phyloP scores from a whole-genome alignment of 179 eudicot genomes.

The Dionaea muscipula region DNA sequence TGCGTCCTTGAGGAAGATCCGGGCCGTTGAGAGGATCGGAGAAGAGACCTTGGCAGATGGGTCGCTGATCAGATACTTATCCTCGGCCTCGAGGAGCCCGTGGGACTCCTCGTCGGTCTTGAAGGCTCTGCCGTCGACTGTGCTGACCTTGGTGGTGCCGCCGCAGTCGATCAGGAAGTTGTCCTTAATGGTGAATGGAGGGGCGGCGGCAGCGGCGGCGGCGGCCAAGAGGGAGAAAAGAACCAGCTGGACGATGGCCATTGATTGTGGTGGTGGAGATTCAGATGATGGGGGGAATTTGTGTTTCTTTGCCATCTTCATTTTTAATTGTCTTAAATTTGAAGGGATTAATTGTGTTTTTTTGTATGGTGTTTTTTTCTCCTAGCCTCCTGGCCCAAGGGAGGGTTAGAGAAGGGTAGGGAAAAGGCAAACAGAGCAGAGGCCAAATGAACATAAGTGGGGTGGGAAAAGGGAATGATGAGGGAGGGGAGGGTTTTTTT shows the following conservation, averaged over 20 bases:
- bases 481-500: neutral
- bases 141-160: slow-evolving; percentile 21
- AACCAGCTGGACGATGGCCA: slow-evolving; percentile 5
- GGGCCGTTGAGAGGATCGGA: slow-evolving; percentile 45
- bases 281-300: slow-evolving; percentile 10
- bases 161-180: slow-evolving; percentile 29
- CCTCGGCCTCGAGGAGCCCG: slow-evolving; percentile 24
- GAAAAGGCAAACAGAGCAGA: slow-evolving; percentile 4
- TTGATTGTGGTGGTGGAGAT: too few relatives aligned
- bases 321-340: neutral
- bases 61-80: slow-evolving; percentile 29
- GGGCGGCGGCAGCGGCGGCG: slow-evolving; percentile 6
- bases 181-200: slow-evolving; percentile 24
- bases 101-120: slow-evolving; percentile 32
- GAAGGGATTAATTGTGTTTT: too few relatives aligned
- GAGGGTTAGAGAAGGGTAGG: slow-evolving; percentile 13
- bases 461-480: neutral
- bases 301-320: slow-evolving; percentile 9
- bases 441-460: slow-evolving; percentile 1
- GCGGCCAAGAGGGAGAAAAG: slow-evolving; percentile 11
- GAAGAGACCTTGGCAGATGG: slow-evolving; percentile 34
- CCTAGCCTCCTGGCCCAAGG: slow-evolving; percentile 32
- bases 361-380: slow-evolving; percentile 10
- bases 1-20: slow-evolving; percentile 42
- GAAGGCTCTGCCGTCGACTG: slow-evolving; percentile 23